Base-by-base conservation (phyloP, 2,329 filamentous ascomycete species). In the Botrytis sinoallii region DNA sequence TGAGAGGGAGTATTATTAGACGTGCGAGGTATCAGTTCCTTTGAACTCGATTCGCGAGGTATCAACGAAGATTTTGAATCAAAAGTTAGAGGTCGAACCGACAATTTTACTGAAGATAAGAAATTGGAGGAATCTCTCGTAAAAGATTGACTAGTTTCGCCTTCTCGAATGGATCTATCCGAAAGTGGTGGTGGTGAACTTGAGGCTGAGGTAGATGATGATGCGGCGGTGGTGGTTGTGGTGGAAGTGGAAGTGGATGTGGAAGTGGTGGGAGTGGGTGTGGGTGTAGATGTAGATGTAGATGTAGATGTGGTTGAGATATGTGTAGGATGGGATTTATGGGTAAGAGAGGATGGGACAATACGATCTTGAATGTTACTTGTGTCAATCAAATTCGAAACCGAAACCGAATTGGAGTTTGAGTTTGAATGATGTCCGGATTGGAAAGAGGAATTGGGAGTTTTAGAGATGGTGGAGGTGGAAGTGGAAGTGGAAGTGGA, bases 1-100 rank as follows among this genome's bases (percentile, higher is more conserved):
- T 57, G 55, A 44, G 61, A 57, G 20, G 42, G 4, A 35, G 46
- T 25, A 67, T 59, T 59, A 72, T 42, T 67, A 67, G 76, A 59
- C 55, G 66, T 46, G 70, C 40, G 61, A 75, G 44, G 71, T 73
- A 40, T 69, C 64, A 68, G 22, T 72, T 72, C 64, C 61, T 60
- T 38, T 64, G 35, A 40, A 22, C n/a, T 32, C 22, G 57, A 72
- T 59, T 67, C 59, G 46, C n/a, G 67, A 44, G 68, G 48, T 46
- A 44, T 73, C 42, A 71, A 69, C 1, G 57, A 59, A 73, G 64
- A 57, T 48, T 74, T 55, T 40, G 70, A 71, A 44, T 71, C 60
- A 57, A 66, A 40, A 29, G 44, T 65, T 5, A 46, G 46, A 46
- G 64, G 65, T 25, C 44, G 44, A 46, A 68, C 40, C 9, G 65